These are phyloP conservation scores for Trametes sanguinea DNA, from an alignment of 768 basidiomycete genomes.

Conservation along the genomic window DNA sequence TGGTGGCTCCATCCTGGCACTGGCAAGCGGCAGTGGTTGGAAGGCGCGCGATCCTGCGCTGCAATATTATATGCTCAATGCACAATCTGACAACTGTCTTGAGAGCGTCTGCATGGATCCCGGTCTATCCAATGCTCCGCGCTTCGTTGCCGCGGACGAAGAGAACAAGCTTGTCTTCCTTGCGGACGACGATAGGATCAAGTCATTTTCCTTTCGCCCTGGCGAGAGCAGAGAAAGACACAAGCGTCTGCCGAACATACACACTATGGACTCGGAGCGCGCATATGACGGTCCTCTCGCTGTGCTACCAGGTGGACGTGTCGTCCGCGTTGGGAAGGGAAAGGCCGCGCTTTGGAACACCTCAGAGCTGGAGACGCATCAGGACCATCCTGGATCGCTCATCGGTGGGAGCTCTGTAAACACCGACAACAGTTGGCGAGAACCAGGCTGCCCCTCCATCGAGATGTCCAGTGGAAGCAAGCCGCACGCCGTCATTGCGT, in stretches of 20 bases:
- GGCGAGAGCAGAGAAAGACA: background rate
- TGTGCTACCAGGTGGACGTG: slow-evolving; percentile 30
- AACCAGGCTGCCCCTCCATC: slow-evolving; percentile 1
- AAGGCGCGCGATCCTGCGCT: slow-evolving; percentile 38
- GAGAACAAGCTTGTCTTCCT: slow-evolving; percentile 40
- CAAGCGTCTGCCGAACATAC: slow-evolving; percentile 27
- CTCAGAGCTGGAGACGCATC: slow-evolving; percentile 35
- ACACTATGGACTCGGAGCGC: slow-evolving; percentile 33
- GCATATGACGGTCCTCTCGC: slow-evolving; percentile 35
- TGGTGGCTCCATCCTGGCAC: slow-evolving; percentile 30
- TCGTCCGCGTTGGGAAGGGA: slow-evolving; percentile 40
- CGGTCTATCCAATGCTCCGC: slow-evolving; percentile 30
- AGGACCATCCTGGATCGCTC: slow-evolving; percentile 24
- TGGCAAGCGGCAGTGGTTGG: slow-evolving; percentile 33
- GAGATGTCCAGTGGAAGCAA: slow-evolving; percentile 34
- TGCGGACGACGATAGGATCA: slow-evolving; percentile 39
- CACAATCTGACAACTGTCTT: slow-evolving; percentile 22
- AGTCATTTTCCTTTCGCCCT: slow-evolving; percentile 39
- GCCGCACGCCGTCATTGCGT: slow-evolving; percentile 4
- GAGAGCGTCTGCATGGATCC: slow-evolving; percentile 20
- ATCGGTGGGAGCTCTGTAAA: background rate
- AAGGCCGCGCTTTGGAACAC: slow-evolving; percentile 40
- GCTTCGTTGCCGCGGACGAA: slow-evolving; percentile 33
- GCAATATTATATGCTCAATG: slow-evolving; percentile 30
- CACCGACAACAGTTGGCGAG: background rate